A percentile compares a stretch with the other conserved stretches of the same genome.
Evolutionary conservation across 345 rosid species (phyloP).

Genomic region (Linum lewisii): DNA sequence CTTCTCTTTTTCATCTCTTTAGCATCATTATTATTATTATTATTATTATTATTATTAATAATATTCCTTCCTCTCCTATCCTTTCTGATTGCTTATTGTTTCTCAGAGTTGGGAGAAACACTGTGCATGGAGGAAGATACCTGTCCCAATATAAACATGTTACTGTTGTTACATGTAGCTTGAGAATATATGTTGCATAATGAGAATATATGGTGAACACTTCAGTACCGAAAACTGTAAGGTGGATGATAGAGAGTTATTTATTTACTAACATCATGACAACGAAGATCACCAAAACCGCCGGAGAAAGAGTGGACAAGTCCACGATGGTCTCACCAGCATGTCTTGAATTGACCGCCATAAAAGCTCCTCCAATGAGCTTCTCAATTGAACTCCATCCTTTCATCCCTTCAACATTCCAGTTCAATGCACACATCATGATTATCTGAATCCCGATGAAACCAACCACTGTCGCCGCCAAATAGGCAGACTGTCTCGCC

Average conservation of each 20-base stretch:
- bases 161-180: too few relatives aligned
- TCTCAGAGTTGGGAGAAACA: too few relatives aligned
- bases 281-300: slow-evolving; percentile 43
- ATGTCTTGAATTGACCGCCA: slow-evolving; percentile 45
- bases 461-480: slow-evolving; percentile 38
- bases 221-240: background rate
- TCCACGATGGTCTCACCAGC: slow-evolving; percentile 49
- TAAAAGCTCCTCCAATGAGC: slow-evolving; percentile 33
- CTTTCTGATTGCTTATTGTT: background rate
- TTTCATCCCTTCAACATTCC: slow-evolving; percentile 33
- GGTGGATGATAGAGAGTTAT: background rate
- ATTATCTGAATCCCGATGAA: slow-evolving; percentile 30
- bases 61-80: background rate
- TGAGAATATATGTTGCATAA: too few relatives aligned
- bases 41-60: too few relatives aligned
- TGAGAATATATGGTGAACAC: too few relatives aligned
- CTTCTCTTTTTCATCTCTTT: too few relatives aligned
- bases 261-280: slow-evolving; percentile 61
- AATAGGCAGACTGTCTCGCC: slow-evolving; percentile 8
- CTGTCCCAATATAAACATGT: too few relatives aligned
- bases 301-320: slow-evolving; percentile 44
- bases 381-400: slow-evolving; percentile 37
- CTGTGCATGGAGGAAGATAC: too few relatives aligned
- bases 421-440: slow-evolving; percentile 33
- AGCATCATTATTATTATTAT: background rate